Evolutionary conservation across 306 rosid species (phyloP).

Genomic region (Oemleria cerasiformis): DNA sequence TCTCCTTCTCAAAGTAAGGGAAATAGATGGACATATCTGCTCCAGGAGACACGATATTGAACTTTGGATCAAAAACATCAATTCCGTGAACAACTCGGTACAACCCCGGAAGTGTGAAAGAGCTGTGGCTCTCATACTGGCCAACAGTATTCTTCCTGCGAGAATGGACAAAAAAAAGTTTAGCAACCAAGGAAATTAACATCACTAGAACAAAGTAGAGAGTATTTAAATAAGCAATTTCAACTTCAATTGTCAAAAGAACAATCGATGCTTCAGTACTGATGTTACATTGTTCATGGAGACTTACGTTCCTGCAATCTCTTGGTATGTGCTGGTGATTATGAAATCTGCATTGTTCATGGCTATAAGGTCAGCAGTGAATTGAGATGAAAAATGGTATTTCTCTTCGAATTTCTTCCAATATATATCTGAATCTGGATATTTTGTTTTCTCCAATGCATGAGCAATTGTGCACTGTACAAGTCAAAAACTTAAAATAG

Average conservation of each 20-base stretch:
- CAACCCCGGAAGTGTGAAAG: slow-evolving; percentile 87
- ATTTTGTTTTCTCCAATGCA: slow-evolving; percentile 93
- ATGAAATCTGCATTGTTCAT: slow-evolving; percentile 94
- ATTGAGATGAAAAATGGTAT: slow-evolving; percentile 89
- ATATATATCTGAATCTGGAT: slow-evolving; percentile 81
- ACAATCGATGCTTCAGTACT: not conserved
- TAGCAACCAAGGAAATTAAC: slow-evolving; percentile 18
- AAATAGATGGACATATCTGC: slow-evolving; percentile 85
- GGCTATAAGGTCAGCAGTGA: slow-evolving; percentile 90
- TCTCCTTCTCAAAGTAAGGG: slow-evolving; percentile 72
- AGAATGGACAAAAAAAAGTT: slow-evolving; percentile 8
- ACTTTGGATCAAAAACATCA: slow-evolving; percentile 97
- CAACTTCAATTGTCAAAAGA: not conserved
- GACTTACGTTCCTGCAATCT: slow-evolving; percentile 94
- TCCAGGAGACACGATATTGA: slow-evolving; percentile 97
- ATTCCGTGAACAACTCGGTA: slow-evolving; percentile 95
- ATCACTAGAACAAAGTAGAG: not conserved
- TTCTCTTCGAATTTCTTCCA: slow-evolving; percentile 87
- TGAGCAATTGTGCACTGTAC: slow-evolving; percentile 87
- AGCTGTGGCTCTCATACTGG: slow-evolving; percentile 88
- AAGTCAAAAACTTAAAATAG: slow-evolving; percentile 19
- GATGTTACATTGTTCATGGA: slow-evolving; percentile 2
- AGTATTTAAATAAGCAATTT: not conserved
- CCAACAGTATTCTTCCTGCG: slow-evolving; percentile 90
- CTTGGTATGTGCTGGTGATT: slow-evolving; percentile 96